Conservation (phyloP, 2,329 filamentous ascomycete genomes). For the Scopulariopsis brevicaulis region DNA sequence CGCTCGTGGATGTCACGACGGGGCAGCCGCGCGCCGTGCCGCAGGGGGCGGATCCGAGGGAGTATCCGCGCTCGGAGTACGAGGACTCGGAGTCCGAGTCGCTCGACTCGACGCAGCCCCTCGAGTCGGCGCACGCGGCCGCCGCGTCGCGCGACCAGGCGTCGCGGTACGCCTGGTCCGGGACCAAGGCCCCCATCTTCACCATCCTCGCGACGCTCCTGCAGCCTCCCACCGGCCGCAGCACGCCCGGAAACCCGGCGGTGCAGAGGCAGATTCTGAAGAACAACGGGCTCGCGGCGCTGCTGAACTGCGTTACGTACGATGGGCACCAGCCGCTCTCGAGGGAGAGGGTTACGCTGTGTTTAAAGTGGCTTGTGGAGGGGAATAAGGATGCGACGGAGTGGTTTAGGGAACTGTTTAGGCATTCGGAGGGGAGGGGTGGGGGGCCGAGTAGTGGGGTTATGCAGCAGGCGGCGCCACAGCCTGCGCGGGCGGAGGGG, state of each 20-base stretch:
- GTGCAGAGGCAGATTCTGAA: conserved; percentile 83
- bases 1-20: conserved; percentile 33
- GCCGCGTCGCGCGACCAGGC: conserved; percentile 36
- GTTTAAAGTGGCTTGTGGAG: conserved; percentile 72
- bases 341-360: conserved; percentile 81
- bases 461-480: background rate
- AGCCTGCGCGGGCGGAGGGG: conserved; percentile 14
- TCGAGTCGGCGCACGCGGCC: conserved; percentile 14
- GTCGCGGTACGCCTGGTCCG: conserved; percentile 53
- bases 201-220: conserved; percentile 82
- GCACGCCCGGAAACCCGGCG: conserved; percentile 52
- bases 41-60: conserved; percentile 16
- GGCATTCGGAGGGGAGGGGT: conserved; percentile 10
- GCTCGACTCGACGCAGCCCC: conserved; percentile 25
- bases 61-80: background rate
- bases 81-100: conserved; percentile 2
- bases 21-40: conserved; percentile 21
- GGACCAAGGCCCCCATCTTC: conserved; percentile 87
- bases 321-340: conserved; percentile 93
- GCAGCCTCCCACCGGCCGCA: conserved; percentile 60
- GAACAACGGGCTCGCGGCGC: conserved; percentile 74
- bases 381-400: conserved; percentile 63
- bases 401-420: conserved; percentile 55
- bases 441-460: conserved; percentile 9
- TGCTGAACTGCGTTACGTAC: conserved; percentile 82